Conservation (phyloP, 2,329 filamentous ascomycete species). For the Xylariaceae sp. region DNA sequence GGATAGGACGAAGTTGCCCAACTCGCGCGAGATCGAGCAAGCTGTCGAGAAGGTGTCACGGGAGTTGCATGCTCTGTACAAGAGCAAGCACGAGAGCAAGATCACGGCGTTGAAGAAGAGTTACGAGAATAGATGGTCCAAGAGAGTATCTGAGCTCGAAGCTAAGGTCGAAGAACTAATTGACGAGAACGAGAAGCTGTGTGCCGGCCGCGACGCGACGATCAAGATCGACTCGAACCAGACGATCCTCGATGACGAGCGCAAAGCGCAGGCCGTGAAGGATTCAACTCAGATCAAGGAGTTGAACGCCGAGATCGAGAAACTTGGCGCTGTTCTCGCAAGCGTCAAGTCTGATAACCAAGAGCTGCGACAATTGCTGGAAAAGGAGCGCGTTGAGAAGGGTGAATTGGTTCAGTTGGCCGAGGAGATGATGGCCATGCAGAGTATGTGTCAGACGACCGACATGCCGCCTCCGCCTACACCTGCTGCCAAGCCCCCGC, state of each 20-base stretch:
- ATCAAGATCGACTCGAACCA: constrained; percentile 51
- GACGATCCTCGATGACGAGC: constrained; percentile 45
- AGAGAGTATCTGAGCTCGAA: constrained; percentile 77
- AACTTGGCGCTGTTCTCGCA: constrained; percentile 65
- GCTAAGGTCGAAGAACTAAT: constrained; percentile 60
- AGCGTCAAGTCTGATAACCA: constrained; percentile 67
- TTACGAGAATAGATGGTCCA: constrained; percentile 84
- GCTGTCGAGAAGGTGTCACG: constrained; percentile 88
- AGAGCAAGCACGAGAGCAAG: constrained; percentile 95
- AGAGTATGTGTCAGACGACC: constrained; percentile 39
- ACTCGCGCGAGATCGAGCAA: constrained; percentile 66
- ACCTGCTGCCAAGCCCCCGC: constrained; percentile 7
- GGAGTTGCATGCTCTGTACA: constrained; percentile 89
- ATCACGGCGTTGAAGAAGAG: constrained; percentile 81
- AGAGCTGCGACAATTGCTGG: constrained; percentile 58
- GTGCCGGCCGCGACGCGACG: constrained; percentile 58
- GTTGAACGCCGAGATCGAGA: constrained; percentile 67
- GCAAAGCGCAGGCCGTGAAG: constrained; percentile 48
- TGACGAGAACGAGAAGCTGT: constrained; percentile 71
- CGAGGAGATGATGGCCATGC: constrained; percentile 76
- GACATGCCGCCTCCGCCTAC: constrained; percentile 22
- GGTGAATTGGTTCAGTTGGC: constrained; percentile 75
- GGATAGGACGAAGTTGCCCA: constrained; percentile 35
- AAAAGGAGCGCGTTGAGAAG: constrained; percentile 75
- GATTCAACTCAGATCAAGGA: constrained; percentile 63